These are phyloP conservation scores for Erythrophleum fordii DNA, from an alignment of 306 rosid genomes.

Conservation along the genomic window DNA sequence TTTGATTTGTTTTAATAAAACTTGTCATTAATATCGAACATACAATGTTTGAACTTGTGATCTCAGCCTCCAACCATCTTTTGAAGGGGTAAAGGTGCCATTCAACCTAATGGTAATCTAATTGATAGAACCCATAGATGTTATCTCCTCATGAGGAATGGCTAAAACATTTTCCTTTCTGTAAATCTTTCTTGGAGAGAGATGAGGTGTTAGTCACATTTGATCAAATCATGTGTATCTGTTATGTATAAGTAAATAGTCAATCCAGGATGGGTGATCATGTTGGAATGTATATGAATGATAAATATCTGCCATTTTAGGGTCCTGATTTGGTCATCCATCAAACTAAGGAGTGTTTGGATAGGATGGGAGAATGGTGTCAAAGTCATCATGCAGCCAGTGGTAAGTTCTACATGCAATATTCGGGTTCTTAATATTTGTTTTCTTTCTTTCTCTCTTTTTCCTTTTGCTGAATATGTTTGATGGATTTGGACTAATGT, in stretches of 20 bases:
- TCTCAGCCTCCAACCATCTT: constrained; percentile 4
- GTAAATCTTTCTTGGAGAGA: neutral
- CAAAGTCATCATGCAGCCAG: constrained; percentile 87
- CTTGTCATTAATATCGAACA: neutral
- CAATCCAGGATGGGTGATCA: neutral
- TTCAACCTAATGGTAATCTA: neutral
- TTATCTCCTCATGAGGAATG: neutral
- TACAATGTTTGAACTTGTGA: constrained; percentile 7
- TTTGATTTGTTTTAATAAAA: neutral
- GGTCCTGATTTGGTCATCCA: constrained; percentile 97
- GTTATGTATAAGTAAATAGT: constrained; percentile 6
- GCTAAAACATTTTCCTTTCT: neutral
- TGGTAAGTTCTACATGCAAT: constrained; percentile 65
- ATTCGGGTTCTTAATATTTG: constrained; percentile 20
- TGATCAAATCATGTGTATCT: constrained; percentile 22
- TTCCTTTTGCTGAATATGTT: constrained; percentile 26
- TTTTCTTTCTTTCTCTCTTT: neutral
- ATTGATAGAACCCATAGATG: neutral
- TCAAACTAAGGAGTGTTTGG: constrained; percentile 85
- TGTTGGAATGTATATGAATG: constrained; percentile 23
- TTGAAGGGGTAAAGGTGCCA: constrained; percentile 3
- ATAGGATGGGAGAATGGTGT: constrained; percentile 97
- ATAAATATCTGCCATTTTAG: constrained; percentile 51
- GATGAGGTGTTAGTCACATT: constrained; percentile 8
- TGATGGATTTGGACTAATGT: constrained; percentile 28